Base-by-base conservation (phyloP, 176 grass and related monocot genomes). In the Zoysia pacifica region DNA sequence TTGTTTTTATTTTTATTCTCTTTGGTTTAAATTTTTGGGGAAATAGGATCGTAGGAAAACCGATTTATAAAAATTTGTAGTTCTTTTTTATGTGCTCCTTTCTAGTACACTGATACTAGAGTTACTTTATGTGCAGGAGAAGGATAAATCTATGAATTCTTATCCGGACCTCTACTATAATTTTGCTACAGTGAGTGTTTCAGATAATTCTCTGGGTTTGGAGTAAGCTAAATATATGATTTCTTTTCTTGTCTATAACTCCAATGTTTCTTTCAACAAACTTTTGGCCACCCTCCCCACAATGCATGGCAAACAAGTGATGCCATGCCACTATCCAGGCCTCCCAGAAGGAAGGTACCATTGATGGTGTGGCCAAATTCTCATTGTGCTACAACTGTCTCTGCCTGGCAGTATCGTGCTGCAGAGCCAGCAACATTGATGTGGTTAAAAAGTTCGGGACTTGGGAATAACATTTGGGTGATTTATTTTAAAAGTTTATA, bases 151-250 rank as follows among this genome's bases (percentile, higher is more conserved):
- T 66, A 94, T 80, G 85, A 92, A 89, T 85, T 85, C 66, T 67
- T 87, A 94, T 89, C 94, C 94, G 48, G 94, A 97, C 19, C 94
- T 97, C 72, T 92, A 91, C 70, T 94, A 92, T 85, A 94, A 97
- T 79, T 90, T 74, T 79, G 94, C 94, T 75, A 90, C 83, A 55
- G 94, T 97, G 83, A 94, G 91, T 90, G 43, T 74, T 39, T 60
- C 37, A 53, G 60, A 65, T 19, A 35, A 53, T 79, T 85, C 45
- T 41, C 6, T 19, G 38, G 53, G 59, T 83, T 13, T 45, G 28
- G 56, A 79, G 56, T 68, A 56, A 79, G 48, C 44, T 78, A 67
- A 72, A 55, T 43, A 3, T 37, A 52, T 58, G 6, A 9, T 20
- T 60, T 12, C 5, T 64, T 40, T 60, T 20, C 11, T 50, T 16